Conservation (phyloP, 2,329 filamentous ascomycete genomes). For the Ramularia endophylla region DNA sequence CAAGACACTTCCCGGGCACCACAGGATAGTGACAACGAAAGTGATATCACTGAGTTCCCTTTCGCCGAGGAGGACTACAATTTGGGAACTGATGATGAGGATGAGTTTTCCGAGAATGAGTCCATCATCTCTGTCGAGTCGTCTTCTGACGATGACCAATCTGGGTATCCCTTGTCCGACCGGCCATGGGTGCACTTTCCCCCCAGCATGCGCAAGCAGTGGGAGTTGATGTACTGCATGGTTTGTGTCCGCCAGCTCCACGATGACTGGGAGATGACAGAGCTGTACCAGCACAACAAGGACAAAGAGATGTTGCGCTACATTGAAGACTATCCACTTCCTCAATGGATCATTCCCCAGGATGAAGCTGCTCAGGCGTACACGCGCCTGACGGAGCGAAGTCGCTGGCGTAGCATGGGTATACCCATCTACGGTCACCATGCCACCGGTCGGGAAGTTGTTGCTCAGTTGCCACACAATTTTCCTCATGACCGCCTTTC, state of each 20-base stretch:
- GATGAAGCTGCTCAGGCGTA: constrained; percentile 19
- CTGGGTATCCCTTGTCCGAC: constrained; percentile 6
- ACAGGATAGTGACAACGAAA: constrained; percentile 10
- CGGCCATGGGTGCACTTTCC: constrained; percentile 23
- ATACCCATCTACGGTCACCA: constrained; percentile 22
- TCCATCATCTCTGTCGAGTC: constrained; percentile 21
- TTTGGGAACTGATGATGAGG: constrained; percentile 13
- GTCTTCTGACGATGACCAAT: constrained; percentile 6
- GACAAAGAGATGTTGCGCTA: constrained; percentile 27
- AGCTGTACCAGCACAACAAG: constrained; percentile 24
- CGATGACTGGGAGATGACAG: constrained; percentile 23
- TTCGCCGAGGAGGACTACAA: constrained; percentile 15
- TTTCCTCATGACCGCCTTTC: not conserved
- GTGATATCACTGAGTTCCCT: constrained; percentile 17
- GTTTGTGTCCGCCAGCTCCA: constrained; percentile 14
- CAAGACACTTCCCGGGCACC: not conserved
- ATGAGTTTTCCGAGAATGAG: constrained; percentile 14
- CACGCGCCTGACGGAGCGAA: constrained; percentile 21
- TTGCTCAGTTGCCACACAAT: not conserved
- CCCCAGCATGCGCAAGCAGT: constrained; percentile 11
- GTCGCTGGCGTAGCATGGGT: constrained; percentile 20
- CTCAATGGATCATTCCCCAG: constrained; percentile 24
- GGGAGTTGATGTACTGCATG: constrained; percentile 24
- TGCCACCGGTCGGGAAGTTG: not conserved
- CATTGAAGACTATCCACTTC: constrained; percentile 23